These are phyloP conservation scores for Exserohilum rostratum DNA, from an alignment of 2,329 filamentous ascomycete genomes.

Conservation along the genomic window DNA sequence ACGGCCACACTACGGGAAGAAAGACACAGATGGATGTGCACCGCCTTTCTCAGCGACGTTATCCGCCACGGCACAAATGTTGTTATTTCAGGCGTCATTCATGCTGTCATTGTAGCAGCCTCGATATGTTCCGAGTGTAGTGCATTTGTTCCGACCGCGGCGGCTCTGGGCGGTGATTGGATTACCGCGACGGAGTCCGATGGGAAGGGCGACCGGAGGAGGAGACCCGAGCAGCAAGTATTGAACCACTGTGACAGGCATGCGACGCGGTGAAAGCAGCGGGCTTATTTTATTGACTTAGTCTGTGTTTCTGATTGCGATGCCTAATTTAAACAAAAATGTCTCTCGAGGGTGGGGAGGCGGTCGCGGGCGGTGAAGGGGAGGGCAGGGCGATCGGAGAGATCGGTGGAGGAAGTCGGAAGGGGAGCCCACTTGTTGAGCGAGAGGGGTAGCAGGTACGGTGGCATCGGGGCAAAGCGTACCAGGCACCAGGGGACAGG, in stretches of 20 bases:
- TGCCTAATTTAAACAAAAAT: not conserved
- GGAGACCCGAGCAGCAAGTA: conserved; percentile 30
- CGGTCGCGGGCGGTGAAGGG: conserved; percentile 2
- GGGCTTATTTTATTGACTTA: not conserved
- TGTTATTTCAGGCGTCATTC: conserved; percentile 6
- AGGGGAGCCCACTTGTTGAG: not conserved
- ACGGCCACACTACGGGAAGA: no score
- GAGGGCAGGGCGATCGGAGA: not conserved
- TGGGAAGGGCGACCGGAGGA: conserved; percentile 19
- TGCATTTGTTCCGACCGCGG: conserved; percentile 6
- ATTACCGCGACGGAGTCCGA: conserved; percentile 28
- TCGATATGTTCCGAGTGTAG: conserved; percentile 1
- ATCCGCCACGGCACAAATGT: no score
- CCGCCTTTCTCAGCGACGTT: no score
- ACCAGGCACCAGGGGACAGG: not conserved
- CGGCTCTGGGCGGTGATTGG: conserved; percentile 17
- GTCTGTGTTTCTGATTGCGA: not conserved
- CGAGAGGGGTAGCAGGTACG: not conserved
- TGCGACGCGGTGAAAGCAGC: not conserved
- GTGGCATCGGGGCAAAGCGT: conserved; percentile 6
- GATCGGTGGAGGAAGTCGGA: conserved; percentile 1
- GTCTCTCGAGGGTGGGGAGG: conserved; percentile 2
- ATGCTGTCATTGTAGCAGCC: not conserved
- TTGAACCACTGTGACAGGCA: not conserved
- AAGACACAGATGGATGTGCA: no score